Percentiles rank a stretch among this genome's conserved stretches.
Evolutionary conservation across 2,329 filamentous ascomycete species (phyloP).

Genomic region (Cytospora piceae): DNA sequence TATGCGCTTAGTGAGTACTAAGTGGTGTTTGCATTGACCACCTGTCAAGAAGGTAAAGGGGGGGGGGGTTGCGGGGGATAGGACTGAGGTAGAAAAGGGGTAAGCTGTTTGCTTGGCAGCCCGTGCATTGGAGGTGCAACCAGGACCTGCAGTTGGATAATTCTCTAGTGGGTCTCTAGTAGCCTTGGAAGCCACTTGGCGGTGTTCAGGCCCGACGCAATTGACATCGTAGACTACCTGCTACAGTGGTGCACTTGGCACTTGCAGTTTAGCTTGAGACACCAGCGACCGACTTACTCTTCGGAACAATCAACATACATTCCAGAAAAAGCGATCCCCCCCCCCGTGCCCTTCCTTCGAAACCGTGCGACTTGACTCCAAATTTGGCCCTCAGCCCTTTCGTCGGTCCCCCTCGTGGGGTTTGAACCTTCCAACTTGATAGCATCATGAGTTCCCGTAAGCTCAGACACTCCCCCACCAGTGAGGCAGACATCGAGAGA

Average conservation of each 20-base stretch:
- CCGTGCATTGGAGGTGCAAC: not conserved
- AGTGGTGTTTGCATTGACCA: not conserved
- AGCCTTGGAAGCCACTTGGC: slow-evolving; percentile 24
- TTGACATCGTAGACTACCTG: slow-evolving; percentile 21
- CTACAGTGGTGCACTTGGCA: slow-evolving; percentile 16
- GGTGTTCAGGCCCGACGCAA: slow-evolving; percentile 20
- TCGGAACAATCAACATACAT: slow-evolving; percentile 13
- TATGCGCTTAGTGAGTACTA: too few relatives aligned
- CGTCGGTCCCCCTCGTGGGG: slow-evolving; percentile 24
- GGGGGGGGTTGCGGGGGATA: too few relatives aligned
- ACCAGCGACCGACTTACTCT: slow-evolving; percentile 3
- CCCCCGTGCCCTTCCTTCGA: not conserved
- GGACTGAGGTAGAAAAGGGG: not conserved
- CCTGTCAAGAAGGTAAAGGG: not conserved
- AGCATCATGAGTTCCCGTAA: slow-evolving; percentile 41
- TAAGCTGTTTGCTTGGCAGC: not conserved
- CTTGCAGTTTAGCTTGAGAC: slow-evolving; percentile 19
- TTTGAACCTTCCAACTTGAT: slow-evolving; percentile 33
- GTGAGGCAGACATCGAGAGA: not conserved
- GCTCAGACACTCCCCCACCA: slow-evolving; percentile 25
- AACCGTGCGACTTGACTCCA: slow-evolving; percentile 18
- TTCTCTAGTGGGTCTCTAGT: slow-evolving; percentile 12
- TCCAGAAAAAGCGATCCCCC: slow-evolving; percentile 9
- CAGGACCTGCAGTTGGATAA: slow-evolving; percentile 3
- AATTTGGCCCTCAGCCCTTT: slow-evolving; percentile 15